A percentile compares a stretch with the other conserved stretches of the same genome.
Conservation (phyloP, 805 yeast genomes). For the Dipodascopsis uninucleata region DNA sequence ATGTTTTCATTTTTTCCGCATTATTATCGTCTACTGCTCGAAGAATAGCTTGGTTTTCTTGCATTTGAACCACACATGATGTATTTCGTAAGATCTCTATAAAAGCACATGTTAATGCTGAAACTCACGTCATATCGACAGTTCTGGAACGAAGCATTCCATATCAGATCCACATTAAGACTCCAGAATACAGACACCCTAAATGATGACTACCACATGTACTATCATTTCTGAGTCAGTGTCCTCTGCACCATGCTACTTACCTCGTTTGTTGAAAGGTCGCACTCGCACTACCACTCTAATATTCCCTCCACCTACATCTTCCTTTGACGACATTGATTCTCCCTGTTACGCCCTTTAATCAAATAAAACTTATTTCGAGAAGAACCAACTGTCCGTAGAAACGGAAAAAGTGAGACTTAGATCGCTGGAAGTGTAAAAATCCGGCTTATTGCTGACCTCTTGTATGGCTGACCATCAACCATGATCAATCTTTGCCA, state of each 20-base stretch:
- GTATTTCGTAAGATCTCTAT: constrained; percentile 18
- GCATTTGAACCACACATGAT: constrained; percentile 20
- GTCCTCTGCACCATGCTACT: too few species aligned
- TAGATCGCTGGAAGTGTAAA: too few species aligned
- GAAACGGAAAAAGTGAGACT: too few species aligned
- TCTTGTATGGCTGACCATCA: too few species aligned
- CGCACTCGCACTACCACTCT: constrained; percentile 42
- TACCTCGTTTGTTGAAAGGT: constrained; percentile 36
- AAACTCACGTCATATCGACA: too few species aligned
- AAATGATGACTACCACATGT: constrained; percentile 25
- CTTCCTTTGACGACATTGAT: constrained; percentile 15
- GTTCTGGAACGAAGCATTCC: too few species aligned
- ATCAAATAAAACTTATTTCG: too few species aligned
- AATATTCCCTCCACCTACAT: constrained; percentile 34
- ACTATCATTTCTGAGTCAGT: constrained; percentile 15
- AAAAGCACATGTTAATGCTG: too few species aligned
- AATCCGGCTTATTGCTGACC: too few species aligned
- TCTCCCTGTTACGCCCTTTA: too few species aligned
- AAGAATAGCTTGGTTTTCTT: constrained; percentile 15
- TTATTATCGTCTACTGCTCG: constrained; percentile 9
- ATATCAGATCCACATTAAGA: constrained; percentile 3
- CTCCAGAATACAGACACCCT: background rate
- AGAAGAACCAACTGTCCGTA: too few species aligned
- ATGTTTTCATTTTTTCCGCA: constrained; percentile 16
- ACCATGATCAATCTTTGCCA: too few species aligned